Evolutionary conservation across 108 stramenopile genomes (phyloP).

Genomic region (Nitzschia sp.): DNA sequence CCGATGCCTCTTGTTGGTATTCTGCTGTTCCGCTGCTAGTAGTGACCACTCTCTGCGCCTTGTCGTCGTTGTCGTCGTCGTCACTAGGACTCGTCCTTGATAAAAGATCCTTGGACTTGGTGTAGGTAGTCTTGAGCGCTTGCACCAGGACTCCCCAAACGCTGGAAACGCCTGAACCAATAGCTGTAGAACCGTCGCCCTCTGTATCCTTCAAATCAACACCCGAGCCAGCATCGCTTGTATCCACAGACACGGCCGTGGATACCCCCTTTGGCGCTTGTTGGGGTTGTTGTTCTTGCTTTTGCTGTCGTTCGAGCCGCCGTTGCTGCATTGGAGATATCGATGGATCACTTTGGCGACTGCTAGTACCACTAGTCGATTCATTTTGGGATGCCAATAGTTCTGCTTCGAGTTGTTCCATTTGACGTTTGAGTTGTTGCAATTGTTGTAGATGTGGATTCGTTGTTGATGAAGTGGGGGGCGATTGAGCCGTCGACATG

Average conservation of each 20-base stretch:
- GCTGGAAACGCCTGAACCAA: too few species aligned
- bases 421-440: conserved; percentile 7
- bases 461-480: neutral
- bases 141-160: too few species aligned
- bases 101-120: too few species aligned
- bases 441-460: conserved; percentile 17
- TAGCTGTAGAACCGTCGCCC: too few species aligned
- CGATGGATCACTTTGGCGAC: neutral
- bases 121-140: too few species aligned
- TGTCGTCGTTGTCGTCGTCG: too few species aligned
- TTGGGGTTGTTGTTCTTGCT: conserved; percentile 12
- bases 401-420: neutral
- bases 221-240: neutral
- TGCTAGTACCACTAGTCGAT: neutral
- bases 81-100: too few species aligned
- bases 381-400: neutral
- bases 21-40: too few species aligned
- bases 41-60: too few species aligned
- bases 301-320: neutral
- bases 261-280: neutral
- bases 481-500: neutral
- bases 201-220: too few species aligned
- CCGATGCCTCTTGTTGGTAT: too few species aligned
- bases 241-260: neutral
- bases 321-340: conserved; percentile 6